Evolutionary conservation across 2,329 filamentous ascomycete species (phyloP).

Genomic region (Cercospora nicotianae): DNA sequence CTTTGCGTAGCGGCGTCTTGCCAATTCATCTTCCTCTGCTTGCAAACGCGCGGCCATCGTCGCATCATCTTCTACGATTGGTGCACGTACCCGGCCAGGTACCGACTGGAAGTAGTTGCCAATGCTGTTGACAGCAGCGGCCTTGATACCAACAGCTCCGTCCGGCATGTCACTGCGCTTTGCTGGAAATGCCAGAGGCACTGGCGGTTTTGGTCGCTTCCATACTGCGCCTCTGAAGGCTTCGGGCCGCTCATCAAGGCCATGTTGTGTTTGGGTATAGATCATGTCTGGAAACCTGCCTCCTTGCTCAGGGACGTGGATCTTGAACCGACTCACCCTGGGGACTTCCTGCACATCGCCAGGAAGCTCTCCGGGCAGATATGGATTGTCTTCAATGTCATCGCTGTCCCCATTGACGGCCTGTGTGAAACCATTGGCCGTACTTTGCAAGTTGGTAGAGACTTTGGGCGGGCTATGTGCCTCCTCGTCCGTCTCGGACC

Average conservation of each 20-base stretch:
- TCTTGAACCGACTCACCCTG: constrained; percentile 43
- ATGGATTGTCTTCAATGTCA: constrained; percentile 27
- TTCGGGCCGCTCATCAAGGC: constrained; percentile 44
- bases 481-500: constrained; percentile 27
- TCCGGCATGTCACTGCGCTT: constrained; percentile 7
- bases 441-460: constrained; percentile 12
- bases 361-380: constrained; percentile 32
- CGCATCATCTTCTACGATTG: constrained; percentile 30
- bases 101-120: constrained; percentile 23
- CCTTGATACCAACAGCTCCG: not conserved
- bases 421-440: constrained; percentile 9
- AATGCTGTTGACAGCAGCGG: constrained; percentile 15
- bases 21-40: constrained; percentile 33
- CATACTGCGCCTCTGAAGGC: constrained; percentile 50
- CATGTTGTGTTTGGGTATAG: constrained; percentile 47
- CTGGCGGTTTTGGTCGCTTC: constrained; percentile 41
- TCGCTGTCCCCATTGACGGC: constrained; percentile 16
- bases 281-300: constrained; percentile 45
- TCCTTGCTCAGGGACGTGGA: constrained; percentile 45
- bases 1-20: constrained; percentile 7
- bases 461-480: constrained; percentile 23
- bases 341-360: constrained; percentile 27
- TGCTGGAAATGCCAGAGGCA: constrained; percentile 3
- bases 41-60: constrained; percentile 34
- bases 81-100: not conserved